Evolutionary conservation across 2,329 filamentous ascomycete species (phyloP).

Genomic region (Thermomyces lanuginosus): DNA sequence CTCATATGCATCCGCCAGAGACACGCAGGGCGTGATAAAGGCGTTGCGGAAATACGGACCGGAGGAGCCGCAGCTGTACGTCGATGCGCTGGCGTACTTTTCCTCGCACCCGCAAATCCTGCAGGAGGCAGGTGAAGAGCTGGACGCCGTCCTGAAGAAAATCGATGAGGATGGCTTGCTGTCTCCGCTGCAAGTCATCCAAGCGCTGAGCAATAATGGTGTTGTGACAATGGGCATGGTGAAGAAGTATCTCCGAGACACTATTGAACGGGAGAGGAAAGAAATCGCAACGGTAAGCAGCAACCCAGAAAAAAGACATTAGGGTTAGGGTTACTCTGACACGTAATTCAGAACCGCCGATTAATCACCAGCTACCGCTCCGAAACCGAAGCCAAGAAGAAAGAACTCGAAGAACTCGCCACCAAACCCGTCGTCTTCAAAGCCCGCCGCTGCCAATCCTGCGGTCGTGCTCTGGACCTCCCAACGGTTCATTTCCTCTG

Average conservation of each 20-base stretch:
- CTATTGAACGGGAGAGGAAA: slow-evolving; percentile 71
- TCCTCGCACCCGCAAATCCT: slow-evolving; percentile 69
- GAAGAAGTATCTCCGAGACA: slow-evolving; percentile 77
- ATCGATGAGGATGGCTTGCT: slow-evolving; percentile 86
- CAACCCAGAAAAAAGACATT: background rate
- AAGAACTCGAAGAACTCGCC: slow-evolving; percentile 61
- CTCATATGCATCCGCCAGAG: slow-evolving; percentile 81
- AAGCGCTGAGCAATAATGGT: slow-evolving; percentile 61
- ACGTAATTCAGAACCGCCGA: slow-evolving; percentile 49
- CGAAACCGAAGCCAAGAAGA: slow-evolving; percentile 65
- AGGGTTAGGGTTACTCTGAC: slow-evolving; percentile 12
- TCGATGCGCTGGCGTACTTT: slow-evolving; percentile 83
- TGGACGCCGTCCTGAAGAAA: slow-evolving; percentile 61
- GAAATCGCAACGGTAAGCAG: slow-evolving; percentile 51
- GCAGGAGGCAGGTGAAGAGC: slow-evolving; percentile 72
- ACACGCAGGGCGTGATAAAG: slow-evolving; percentile 78
- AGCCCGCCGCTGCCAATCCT: slow-evolving; percentile 72
- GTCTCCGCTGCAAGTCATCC: slow-evolving; percentile 91
- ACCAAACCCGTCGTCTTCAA: slow-evolving; percentile 79
- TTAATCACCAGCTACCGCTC: slow-evolving; percentile 68
- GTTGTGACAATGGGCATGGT: slow-evolving; percentile 97
- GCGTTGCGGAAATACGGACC: slow-evolving; percentile 83
- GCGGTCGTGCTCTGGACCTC: slow-evolving; percentile 60
- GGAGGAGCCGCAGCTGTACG: slow-evolving; percentile 79
- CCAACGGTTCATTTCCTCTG: slow-evolving; percentile 92